Percentiles rank a stretch among this genome's conserved stretches.
Evolutionary conservation across 2,329 filamentous ascomycete species (phyloP).

Genomic region (Claviceps digitariae): DNA sequence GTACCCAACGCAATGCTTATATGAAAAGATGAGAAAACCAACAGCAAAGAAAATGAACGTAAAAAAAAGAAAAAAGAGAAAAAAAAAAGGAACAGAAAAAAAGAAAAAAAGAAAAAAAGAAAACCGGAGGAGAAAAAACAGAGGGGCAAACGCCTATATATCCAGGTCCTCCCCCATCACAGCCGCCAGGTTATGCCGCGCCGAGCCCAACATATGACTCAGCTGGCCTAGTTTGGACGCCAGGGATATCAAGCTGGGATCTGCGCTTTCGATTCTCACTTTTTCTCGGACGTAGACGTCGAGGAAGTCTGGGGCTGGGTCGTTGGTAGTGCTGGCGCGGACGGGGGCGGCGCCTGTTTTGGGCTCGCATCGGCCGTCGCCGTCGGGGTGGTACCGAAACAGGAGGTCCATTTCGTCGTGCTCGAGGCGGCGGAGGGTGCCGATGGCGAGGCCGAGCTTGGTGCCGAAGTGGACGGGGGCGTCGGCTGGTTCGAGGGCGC

Average conservation of each 20-base stretch:
- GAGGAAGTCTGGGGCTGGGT: too few species aligned
- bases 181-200: constrained; percentile 57
- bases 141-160: constrained; percentile 3
- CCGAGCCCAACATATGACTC: constrained; percentile 56
- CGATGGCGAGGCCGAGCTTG: constrained; percentile 58
- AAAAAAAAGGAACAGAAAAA: not conserved
- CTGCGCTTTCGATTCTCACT: constrained; percentile 74
- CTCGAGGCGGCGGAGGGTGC: constrained; percentile 47
- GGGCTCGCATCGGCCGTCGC: constrained; percentile 15
- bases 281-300: constrained; percentile 82
- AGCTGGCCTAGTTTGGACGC: constrained; percentile 73
- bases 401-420: constrained; percentile 71
- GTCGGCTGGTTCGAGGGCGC: constrained; percentile 55
- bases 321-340: too few species aligned
- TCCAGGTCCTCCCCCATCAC: constrained; percentile 53
- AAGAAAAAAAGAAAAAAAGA: not conserved
- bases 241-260: constrained; percentile 72
- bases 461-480: constrained; percentile 47
- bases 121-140: not conserved
- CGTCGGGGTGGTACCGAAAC: constrained; percentile 46
- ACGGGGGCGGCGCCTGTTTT: constrained; percentile 13
- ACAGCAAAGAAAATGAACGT: not conserved
- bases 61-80: not conserved
- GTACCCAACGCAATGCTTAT: not conserved
- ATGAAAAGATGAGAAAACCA: too few species aligned